Base-by-base conservation (phyloP, 495 filamentous ascomycete genomes). In the Recurvomyces mirabilis region DNA sequence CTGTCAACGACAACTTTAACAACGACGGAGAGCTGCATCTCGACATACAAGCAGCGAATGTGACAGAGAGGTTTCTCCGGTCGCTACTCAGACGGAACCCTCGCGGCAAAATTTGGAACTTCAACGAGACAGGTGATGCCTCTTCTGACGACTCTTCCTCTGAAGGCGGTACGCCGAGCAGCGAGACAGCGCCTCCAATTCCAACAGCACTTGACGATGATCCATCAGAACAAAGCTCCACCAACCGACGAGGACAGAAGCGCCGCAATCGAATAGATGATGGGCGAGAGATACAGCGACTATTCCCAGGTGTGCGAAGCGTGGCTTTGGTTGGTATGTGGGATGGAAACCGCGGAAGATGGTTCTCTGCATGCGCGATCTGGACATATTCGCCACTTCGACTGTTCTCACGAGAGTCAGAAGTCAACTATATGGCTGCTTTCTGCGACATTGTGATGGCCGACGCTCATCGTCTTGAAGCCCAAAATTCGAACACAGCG, bases 361-460 rank as follows among this genome's bases (percentile, higher is more conserved):
- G 49, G 49, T 48, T 26, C 37, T 40, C 37, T 12, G 49, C 49
- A 5, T 43, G 38, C 38, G 31, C 26, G 10, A 14, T 52, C 5
- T 52, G 49, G 49, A 47, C 49, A 3, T 52, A 41, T 26, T 42
- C 43, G 3, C 37, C 49, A 2, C 15, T 52, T 1, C 36, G 49
- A 22, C 13, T 52, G 3, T 34, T 52, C 19, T 47, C 49, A 3
- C 13, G 2, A 10, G 49, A 52, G 25, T 41, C 36, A 2, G 49
- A 52, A 36, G 12, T 48, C 18, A 38, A 38, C 23, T 52, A 39
- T 26, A 12, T 48, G 18, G 15, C 43, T 15, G 49, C 46, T 1
- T 54, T 50, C 34, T 45, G 47, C 30, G 46, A 49, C 19, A 42
- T 51, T 3, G 39, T 63, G 24, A 60, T 60, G 54, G 54, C 43